Conservation (phyloP, 768 basidiomycete genomes). For the Naganishia randhawae region DNA sequence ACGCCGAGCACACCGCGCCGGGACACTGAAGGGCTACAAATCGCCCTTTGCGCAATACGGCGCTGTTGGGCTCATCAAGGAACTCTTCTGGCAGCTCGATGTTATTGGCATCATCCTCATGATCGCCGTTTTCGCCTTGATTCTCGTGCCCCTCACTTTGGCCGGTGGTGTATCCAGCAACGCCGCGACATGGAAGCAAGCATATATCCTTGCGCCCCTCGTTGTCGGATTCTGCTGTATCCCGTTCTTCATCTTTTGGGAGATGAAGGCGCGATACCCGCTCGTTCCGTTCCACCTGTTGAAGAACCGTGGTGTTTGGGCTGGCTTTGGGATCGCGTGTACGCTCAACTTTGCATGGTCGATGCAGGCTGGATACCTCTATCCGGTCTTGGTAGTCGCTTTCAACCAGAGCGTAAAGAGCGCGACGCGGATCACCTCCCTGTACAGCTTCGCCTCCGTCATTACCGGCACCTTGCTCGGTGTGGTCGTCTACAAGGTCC, state of each 20-base stretch:
- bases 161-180: slow-evolving; percentile 32
- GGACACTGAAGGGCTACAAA: slow-evolving; percentile 28
- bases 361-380: slow-evolving; percentile 45
- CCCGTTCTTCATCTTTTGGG: slow-evolving; percentile 37
- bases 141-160: slow-evolving; percentile 21
- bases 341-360: slow-evolving; percentile 36
- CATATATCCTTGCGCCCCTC: slow-evolving; percentile 42
- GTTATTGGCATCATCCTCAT: slow-evolving; percentile 48
- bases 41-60: slow-evolving; percentile 15
- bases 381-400: slow-evolving; percentile 43
- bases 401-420: slow-evolving; percentile 37
- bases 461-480: slow-evolving; percentile 42
- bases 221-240: slow-evolving; percentile 44
- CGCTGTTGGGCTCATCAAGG: slow-evolving; percentile 21
- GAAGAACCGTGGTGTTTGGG: slow-evolving; percentile 42
- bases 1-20: slow-evolving; percentile 31
- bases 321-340: slow-evolving; percentile 41
- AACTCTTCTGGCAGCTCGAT: slow-evolving; percentile 49
- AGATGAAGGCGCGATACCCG: slow-evolving; percentile 23
- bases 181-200: background rate
- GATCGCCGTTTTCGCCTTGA: slow-evolving; percentile 39
- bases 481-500: slow-evolving; percentile 40
- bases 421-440: slow-evolving; percentile 40
- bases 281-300: slow-evolving; percentile 32
- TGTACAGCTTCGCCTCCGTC: slow-evolving; percentile 46